Conservation (phyloP, 2,329 filamentous ascomycete genomes). For the Myriosclerotinia duriaeana region DNA sequence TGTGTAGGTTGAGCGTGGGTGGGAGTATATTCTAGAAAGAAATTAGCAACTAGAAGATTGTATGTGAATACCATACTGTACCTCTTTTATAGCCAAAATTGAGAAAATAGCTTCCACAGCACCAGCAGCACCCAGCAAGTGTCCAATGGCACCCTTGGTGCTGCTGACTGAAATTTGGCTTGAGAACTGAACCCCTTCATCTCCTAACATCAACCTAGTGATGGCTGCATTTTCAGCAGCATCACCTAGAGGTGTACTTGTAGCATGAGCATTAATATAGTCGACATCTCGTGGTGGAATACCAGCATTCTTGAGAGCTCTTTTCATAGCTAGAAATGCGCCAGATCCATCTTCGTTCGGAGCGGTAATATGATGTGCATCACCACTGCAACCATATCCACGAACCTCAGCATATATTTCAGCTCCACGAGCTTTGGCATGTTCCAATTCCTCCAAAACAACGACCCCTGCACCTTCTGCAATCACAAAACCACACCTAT, state of each 20-base stretch:
- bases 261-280: conserved; percentile 96
- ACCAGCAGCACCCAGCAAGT: conserved; percentile 87
- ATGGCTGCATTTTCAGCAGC: conserved; percentile 85
- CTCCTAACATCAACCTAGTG: conserved; percentile 70
- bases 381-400: conserved; percentile 87
- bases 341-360: conserved; percentile 80
- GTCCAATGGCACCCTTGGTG: conserved; percentile 90
- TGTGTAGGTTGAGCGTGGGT: conserved; percentile 79
- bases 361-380: conserved; percentile 92
- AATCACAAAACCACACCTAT: conserved; percentile 84
- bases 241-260: conserved; percentile 82
- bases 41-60: conserved; percentile 17
- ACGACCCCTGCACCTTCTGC: conserved; percentile 87
- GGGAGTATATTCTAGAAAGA: conserved; percentile 67
- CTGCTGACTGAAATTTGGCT: conserved; percentile 79
- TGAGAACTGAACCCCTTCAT: conserved; percentile 62
- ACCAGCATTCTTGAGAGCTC: conserved; percentile 70
- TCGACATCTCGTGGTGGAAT: conserved; percentile 70
- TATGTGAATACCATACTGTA: conserved; percentile 47
- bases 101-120: conserved; percentile 87
- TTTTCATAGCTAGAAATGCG: conserved; percentile 80
- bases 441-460: conserved; percentile 85
- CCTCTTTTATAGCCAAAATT: conserved; percentile 74
- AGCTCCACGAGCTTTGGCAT: conserved; percentile 76
- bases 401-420: conserved; percentile 83